These are phyloP conservation scores for Epichloe bromicola DNA, from an alignment of 2,329 filamentous ascomycete species.

Conservation along the genomic window DNA sequence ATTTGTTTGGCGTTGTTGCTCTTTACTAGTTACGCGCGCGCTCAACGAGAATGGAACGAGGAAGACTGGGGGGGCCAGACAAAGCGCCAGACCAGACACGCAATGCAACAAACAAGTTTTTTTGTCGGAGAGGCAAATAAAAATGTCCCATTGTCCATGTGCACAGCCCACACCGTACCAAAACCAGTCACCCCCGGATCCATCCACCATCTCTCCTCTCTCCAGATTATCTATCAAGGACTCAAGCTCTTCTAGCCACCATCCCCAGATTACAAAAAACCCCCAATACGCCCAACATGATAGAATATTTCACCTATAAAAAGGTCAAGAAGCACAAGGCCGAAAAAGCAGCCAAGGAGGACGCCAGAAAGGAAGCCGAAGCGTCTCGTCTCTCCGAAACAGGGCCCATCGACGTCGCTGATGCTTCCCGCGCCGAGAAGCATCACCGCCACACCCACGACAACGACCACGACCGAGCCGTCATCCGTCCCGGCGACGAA, in stretches of 20 bases:
- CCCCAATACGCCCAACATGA: conserved; percentile 28
- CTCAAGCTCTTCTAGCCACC: background rate
- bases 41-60: background rate
- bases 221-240: background rate
- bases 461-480: conserved; percentile 17
- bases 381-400: conserved; percentile 9
- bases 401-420: conserved; percentile 2
- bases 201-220: too few species aligned
- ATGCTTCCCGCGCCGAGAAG: background rate
- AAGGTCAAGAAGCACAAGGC: conserved; percentile 48
- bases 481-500: conserved; percentile 45
- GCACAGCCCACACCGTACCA: too few species aligned
- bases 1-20: background rate
- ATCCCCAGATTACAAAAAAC: background rate
- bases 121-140: background rate
- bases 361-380: conserved; percentile 9
- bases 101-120: background rate
- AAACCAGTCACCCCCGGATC: too few species aligned
- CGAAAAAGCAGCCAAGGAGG: conserved; percentile 28
- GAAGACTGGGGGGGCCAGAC: background rate
- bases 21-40: background rate
- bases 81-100: background rate
- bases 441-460: conserved; percentile 3
- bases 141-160: too few species aligned
- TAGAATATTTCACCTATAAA: conserved; percentile 50